Conservation (phyloP, 495 filamentous ascomycete species). For the Aspergillus bridgeri region DNA sequence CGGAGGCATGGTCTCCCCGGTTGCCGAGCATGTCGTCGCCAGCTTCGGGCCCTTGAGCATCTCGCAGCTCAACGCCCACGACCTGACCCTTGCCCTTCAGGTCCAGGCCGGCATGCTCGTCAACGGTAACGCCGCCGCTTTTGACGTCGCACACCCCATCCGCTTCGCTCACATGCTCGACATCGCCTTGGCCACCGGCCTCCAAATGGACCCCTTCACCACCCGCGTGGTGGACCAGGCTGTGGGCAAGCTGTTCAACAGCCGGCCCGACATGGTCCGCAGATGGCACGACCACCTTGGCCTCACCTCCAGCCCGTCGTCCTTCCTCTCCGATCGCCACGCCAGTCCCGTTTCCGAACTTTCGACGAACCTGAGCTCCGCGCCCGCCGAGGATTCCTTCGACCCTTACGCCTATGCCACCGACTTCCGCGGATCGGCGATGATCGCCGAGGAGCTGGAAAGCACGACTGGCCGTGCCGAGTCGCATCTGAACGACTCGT, state of each 20-base stretch:
- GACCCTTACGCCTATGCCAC: slow-evolving; percentile 88
- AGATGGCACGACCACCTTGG: slow-evolving; percentile 57
- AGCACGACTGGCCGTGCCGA: slow-evolving; percentile 61
- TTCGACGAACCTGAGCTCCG: slow-evolving; percentile 30
- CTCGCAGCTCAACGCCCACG: slow-evolving; percentile 49
- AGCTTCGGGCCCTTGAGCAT: slow-evolving; percentile 59
- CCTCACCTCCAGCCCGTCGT: slow-evolving; percentile 31
- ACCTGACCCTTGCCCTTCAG: slow-evolving; percentile 59
- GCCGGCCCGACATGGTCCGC: slow-evolving; percentile 54
- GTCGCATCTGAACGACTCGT: slow-evolving; percentile 72
- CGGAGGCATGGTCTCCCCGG: slow-evolving; percentile 56
- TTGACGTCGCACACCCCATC: slow-evolving; percentile 53
- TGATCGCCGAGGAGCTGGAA: slow-evolving; percentile 86
- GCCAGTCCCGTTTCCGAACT: slow-evolving; percentile 39
- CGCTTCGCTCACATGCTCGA: slow-evolving; percentile 63
- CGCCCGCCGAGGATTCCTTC: slow-evolving; percentile 68
- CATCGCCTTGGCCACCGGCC: slow-evolving; percentile 43
- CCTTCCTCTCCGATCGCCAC: slow-evolving; percentile 30
- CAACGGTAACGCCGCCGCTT: slow-evolving; percentile 37
- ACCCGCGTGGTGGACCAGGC: slow-evolving; percentile 54
- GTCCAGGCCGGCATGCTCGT: slow-evolving; percentile 62
- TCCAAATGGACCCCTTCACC: slow-evolving; percentile 50
- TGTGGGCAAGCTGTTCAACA: slow-evolving; percentile 48
- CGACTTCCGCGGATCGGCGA: slow-evolving; percentile 85
- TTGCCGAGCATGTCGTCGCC: slow-evolving; percentile 61